phyloP scores from a whole-genome alignment of 129 eudicot genomes.

The Helichrysum umbraculigerum region DNA sequence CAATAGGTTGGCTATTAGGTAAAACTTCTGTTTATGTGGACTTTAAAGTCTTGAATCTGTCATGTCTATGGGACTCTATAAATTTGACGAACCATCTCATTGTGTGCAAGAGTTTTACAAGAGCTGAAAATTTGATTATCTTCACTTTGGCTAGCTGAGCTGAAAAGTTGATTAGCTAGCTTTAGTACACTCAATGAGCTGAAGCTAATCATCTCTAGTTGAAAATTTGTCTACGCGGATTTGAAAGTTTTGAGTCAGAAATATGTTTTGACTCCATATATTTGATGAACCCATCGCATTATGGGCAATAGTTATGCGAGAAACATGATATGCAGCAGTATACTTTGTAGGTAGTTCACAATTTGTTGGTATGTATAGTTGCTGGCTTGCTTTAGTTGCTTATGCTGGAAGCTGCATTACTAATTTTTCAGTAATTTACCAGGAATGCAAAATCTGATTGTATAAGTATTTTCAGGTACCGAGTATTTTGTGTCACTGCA shows the following conservation, averaged over 20 bases:
- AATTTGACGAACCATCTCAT: not conserved
- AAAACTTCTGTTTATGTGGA: conserved; percentile 2
- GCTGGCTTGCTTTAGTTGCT: not conserved
- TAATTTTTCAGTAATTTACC: not conserved
- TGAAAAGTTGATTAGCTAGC: not conserved
- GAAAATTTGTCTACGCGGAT: not conserved
- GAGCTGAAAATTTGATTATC: not conserved
- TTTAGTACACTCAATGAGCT: not conserved
- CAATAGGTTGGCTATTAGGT: conserved; percentile 1
- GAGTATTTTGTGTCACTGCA: too few relatives aligned
- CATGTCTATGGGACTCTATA: not conserved
- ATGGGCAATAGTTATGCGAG: not conserved
- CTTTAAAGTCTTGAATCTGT: not conserved
- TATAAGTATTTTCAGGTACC: too few relatives aligned
- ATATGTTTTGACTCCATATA: not conserved
- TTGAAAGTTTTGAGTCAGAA: not conserved
- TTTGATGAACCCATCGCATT: not conserved
- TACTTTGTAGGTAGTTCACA: conserved; percentile 3
- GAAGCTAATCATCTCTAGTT: not conserved
- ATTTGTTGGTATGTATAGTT: not conserved
- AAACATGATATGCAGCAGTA: not conserved
- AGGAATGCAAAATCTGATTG: not conserved
- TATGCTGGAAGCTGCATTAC: not conserved
- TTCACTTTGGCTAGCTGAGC: not conserved
- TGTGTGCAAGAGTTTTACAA: not conserved